These are phyloP conservation scores for Blastocystis sp. DNA, from an alignment of 352 stramenopile genomes.

Conservation along the genomic window DNA sequence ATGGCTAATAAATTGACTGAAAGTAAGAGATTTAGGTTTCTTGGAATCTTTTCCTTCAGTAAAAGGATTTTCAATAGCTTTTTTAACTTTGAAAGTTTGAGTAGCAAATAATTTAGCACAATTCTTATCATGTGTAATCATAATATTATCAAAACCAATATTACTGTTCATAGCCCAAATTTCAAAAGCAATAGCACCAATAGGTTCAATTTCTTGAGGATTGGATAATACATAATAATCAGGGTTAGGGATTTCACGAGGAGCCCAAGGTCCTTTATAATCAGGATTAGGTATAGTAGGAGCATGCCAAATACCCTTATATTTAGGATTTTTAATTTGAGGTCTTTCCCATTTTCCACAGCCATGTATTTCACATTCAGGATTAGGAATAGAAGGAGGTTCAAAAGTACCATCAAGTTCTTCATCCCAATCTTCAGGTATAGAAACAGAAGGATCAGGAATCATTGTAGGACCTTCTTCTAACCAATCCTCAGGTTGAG, in stretches of 20 bases:
- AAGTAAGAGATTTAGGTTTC: too few species aligned
- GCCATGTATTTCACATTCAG: conserved; percentile 61
- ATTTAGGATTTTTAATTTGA: conserved; percentile 64
- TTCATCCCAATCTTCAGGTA: conserved; percentile 76
- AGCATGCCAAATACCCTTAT: conserved; percentile 70
- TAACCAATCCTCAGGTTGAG: conserved; percentile 68
- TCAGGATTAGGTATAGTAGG: conserved; percentile 68
- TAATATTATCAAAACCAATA: conserved; percentile 74
- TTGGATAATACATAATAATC: conserved; percentile 62
- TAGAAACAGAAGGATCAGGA: conserved; percentile 50
- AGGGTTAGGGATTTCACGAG: conserved; percentile 67
- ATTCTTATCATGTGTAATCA: conserved; percentile 58
- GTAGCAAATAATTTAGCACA: conserved; percentile 58
- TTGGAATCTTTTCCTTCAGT: conserved; percentile 48
- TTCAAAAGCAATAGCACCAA: conserved; percentile 63
- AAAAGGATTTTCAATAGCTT: conserved; percentile 50
- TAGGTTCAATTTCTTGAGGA: conserved; percentile 56
- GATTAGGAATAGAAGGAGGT: conserved; percentile 63
- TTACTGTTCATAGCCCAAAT: conserved; percentile 57
- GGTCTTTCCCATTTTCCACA: conserved; percentile 68
- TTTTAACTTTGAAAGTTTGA: conserved; percentile 55
- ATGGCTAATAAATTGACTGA: too few species aligned
- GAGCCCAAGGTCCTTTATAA: conserved; percentile 68
- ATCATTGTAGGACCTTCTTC: conserved; percentile 60
- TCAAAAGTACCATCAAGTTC: conserved; percentile 70